Evolutionary conservation across 2,329 filamentous ascomycete species (phyloP).

Genomic region (Penicillium frequentans): DNA sequence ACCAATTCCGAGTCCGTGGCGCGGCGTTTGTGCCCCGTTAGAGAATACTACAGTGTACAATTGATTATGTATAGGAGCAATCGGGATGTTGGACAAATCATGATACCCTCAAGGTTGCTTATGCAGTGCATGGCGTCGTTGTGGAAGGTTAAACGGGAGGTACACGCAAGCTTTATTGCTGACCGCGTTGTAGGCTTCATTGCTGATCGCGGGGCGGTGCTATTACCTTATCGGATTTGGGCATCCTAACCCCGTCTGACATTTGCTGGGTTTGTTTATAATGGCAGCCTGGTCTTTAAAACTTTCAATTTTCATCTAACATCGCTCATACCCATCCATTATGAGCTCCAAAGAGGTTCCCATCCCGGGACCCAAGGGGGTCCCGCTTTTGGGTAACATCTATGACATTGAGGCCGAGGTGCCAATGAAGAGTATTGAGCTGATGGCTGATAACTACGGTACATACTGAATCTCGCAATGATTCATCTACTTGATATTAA

Average conservation of each 20-base stretch:
- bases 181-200: neutral
- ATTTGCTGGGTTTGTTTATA: too few species aligned
- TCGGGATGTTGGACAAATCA: neutral
- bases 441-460: conserved; percentile 68
- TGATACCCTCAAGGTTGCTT: neutral
- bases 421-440: conserved; percentile 55
- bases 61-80: neutral
- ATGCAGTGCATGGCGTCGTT: too few species aligned
- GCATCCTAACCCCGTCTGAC: neutral
- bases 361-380: conserved; percentile 65
- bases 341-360: conserved; percentile 17
- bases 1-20: neutral
- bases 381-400: conserved; percentile 67
- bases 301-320: neutral
- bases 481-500: neutral
- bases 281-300: too few species aligned
- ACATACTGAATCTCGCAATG: neutral
- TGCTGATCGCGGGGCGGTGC: neutral
- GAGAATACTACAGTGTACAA: neutral
- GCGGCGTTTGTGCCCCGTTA: neutral
- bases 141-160: too few species aligned
- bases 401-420: conserved; percentile 62
- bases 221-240: neutral
- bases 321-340: neutral
- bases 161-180: neutral